Percentiles rank a stretch among this genome's conserved stretches.
These are phyloP conservation scores for Butyriboletus loyo DNA, from an alignment of 768 basidiomycete species.

Conservation along the genomic window DNA sequence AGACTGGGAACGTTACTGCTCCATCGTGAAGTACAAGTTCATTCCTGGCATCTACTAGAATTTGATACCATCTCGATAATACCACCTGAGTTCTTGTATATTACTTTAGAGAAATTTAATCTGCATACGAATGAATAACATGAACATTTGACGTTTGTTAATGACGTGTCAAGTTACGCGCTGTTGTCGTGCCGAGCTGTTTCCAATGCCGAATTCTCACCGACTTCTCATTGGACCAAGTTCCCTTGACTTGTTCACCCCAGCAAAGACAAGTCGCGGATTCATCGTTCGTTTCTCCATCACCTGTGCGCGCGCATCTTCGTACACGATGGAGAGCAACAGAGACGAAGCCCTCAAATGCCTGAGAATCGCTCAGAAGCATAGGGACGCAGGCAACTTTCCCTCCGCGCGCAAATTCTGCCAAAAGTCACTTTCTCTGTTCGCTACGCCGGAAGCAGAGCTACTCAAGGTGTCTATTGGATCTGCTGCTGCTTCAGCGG, in stretches of 20 bases:
- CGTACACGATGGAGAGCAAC: conserved; percentile 71
- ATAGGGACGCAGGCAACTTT: conserved; percentile 68
- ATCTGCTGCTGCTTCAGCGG: conserved; percentile 39
- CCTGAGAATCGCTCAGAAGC: conserved; percentile 72
- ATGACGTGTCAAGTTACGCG: conserved; percentile 7
- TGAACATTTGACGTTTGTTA: neutral
- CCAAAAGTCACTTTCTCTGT: conserved; percentile 81
- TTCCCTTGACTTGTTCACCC: neutral
- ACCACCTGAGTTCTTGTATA: conserved; percentile 1
- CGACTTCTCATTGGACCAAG: conserved; percentile 8
- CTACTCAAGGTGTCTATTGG: conserved; percentile 68
- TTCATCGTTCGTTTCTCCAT: conserved; percentile 8
- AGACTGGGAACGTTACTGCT: conserved; percentile 90
- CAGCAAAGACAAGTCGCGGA: conserved; percentile 2
- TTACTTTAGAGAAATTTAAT: neutral
- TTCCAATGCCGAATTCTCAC: conserved; percentile 24
- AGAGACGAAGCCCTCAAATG: conserved; percentile 87
- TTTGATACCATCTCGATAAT: conserved; percentile 13
- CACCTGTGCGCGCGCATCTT: conserved; percentile 4
- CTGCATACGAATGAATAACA: neutral
- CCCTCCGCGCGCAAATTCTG: conserved; percentile 84
- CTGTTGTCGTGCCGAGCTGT: neutral
- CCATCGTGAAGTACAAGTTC: conserved; percentile 86
- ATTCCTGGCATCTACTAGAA: conserved; percentile 80
- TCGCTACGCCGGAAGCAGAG: conserved; percentile 71